phyloP scores from a whole-genome alignment of 306 rosid genomes.

The Trifolium repens region DNA sequence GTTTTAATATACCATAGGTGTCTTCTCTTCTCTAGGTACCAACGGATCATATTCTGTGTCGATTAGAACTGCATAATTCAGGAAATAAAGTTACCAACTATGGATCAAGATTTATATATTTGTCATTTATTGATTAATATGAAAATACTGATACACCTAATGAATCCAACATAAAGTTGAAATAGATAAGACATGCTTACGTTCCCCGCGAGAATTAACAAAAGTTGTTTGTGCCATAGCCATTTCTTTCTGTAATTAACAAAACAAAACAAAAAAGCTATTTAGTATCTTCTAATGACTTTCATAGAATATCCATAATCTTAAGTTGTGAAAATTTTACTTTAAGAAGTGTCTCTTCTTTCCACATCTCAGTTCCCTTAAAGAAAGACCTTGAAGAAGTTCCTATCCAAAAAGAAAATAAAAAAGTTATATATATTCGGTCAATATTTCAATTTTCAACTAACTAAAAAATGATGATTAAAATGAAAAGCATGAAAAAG shows the following conservation, averaged over 20 bases:
- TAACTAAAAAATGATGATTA: neutral
- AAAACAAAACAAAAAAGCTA: neutral
- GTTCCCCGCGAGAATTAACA: slow-evolving; percentile 70
- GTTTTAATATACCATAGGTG: slow-evolving; percentile 55
- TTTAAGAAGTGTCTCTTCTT: slow-evolving; percentile 74
- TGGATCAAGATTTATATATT: neutral
- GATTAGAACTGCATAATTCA: slow-evolving; percentile 65
- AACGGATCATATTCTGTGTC: slow-evolving; percentile 66
- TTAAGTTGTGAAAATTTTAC: slow-evolving; percentile 31
- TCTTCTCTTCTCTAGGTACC: slow-evolving; percentile 64
- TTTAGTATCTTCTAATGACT: neutral
- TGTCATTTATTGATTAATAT: slow-evolving; percentile 19
- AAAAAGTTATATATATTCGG: neutral
- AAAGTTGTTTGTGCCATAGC: slow-evolving; percentile 44
- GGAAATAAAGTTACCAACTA: neutral
- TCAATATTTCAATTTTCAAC: slow-evolving; percentile 2
- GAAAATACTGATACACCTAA: neutral
- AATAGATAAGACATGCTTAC: slow-evolving; percentile 50
- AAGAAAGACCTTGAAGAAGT: slow-evolving; percentile 87
- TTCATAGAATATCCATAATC: neutral
- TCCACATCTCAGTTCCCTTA: slow-evolving; percentile 87
- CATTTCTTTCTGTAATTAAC: slow-evolving; percentile 64
- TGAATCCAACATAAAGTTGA: neutral
- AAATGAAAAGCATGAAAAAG: neutral
- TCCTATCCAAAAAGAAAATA: slow-evolving; percentile 47